Evolutionary conservation across 352 stramenopile genomes (phyloP), one percentile per base, ranked within the genome.

Genomic region (Pythium periplocum): DNA sequence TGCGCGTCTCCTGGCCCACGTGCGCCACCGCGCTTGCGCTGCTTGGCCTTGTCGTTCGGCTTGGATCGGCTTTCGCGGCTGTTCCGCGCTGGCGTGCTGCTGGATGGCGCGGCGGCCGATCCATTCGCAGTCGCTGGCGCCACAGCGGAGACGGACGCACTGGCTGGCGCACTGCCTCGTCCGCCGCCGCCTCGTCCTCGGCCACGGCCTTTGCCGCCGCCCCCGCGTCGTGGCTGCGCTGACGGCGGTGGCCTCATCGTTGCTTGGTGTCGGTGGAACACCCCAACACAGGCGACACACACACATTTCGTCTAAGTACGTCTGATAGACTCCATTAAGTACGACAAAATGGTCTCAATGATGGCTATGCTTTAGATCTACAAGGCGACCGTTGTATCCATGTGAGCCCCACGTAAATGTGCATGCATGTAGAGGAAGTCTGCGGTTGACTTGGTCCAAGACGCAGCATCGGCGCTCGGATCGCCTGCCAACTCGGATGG

Each of bases 1-100:
- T 57, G 4, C 12, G 48, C 10, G 36, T 26, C 53, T 10, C 31
- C 53, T 4, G 51, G 53, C 30, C 57, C 46, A 12, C 63, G 64
- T 17, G 52, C 51, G 12, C 57, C 38, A 12, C 38, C 38, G 38
- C 38, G 7, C 43, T 48, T 48, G 43, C 43, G 38, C 7, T 8
- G 43, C 43, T 48, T 48, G 10, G 9, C 43, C 43, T 48, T 48
- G 43, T 48, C 17, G 8, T 48, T 26, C 17, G 17, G 38, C 38
- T 42, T 42, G 38, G 7, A 12, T 12, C 12, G 7, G 38, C 38
- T 12, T 8, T 42, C 7, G 38, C 38, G 38, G 12, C 7, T 12
- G 12, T 42, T 42, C 38, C 7, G 7, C 9, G 43, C 9, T 48
- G 43, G 10, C 17, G 43, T n/a, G 43, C 8, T 9, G 8, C 8